Evolutionary conservation across 2,329 filamentous ascomycete species (phyloP), one percentile per base, ranked within the genome.

Genomic region (Neopestalotiopsis sp.): DNA sequence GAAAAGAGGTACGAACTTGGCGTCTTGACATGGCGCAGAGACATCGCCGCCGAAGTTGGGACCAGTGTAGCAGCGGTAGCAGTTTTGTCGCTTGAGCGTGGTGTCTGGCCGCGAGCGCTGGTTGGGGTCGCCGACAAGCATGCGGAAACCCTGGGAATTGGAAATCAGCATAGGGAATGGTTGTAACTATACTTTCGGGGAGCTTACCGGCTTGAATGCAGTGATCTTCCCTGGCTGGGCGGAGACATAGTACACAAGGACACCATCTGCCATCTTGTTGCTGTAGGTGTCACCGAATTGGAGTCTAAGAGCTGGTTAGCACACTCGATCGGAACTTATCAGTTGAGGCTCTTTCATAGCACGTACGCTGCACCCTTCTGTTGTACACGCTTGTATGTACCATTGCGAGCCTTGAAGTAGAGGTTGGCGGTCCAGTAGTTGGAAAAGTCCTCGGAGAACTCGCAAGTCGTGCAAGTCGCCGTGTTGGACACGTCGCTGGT

Each of bases 81-180:
- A 83, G 52, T 82, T 81, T 71, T 82, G 71, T 4, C 70, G 66
- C 69, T 42, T 76, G 58, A 57, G 68, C 72, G 13, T 38, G n/a
- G 61, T 49, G 24, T 73, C 63, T n/a, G 68, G 67, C 28, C 61
- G 49, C 12, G 61, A 64, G 1, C 72, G 70, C 28, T 74, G 69
- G 14, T 69, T 67, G 24, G 79, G 78, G 62, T 85, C 80, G 34
- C 83, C 83, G 13, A 82, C 78, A 13, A 85, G 79, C 83, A 85
- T 84, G 58, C 83, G 81, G 78, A 85, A 85, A 9, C 83, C 81
- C 80, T 82, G 32, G 2, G 45, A 24, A 49, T 5, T 14, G 40
- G 5, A 24, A 10, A 14, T 59, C 17, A 59, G 57, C 57, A 59
- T 14, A 30, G 6, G 24, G 7, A 13, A n/a, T 2, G 3, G 5